A percentile compares a stretch with the other conserved stretches of the same genome.
Evolutionary conservation across 2,329 filamentous ascomycete species (phyloP).

Genomic region (Blumeria hordei): DNA sequence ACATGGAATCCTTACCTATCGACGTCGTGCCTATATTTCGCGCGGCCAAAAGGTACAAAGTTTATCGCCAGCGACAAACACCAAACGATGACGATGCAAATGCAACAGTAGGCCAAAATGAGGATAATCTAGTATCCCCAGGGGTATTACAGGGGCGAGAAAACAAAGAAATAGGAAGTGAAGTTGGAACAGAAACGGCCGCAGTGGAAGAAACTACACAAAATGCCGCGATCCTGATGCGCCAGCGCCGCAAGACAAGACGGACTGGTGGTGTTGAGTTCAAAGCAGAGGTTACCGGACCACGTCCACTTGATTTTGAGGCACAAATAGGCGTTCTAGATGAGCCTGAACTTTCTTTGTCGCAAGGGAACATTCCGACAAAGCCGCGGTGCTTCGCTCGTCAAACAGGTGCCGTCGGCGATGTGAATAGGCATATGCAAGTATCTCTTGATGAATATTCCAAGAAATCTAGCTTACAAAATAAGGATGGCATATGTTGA

Average conservation of each 20-base stretch:
- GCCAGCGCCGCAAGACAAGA: slow-evolving; percentile 24
- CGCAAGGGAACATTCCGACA: no score
- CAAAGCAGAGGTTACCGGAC: slow-evolving; percentile 12
- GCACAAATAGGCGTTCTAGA: no score
- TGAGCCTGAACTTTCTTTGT: no score
- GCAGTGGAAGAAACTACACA: neutral
- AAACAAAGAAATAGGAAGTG: neutral
- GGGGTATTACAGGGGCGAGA: no score
- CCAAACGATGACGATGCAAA: slow-evolving; percentile 11
- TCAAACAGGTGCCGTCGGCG: slow-evolving; percentile 42
- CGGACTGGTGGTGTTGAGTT: slow-evolving; percentile 33
- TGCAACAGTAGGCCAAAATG: neutral
- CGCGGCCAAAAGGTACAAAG: slow-evolving; percentile 32
- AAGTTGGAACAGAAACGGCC: neutral
- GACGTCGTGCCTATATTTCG: slow-evolving; percentile 20
- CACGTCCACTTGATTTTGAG: no score
- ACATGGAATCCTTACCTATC: no score
- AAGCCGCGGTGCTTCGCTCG: slow-evolving; percentile 28
- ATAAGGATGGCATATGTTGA: slow-evolving; percentile 71
- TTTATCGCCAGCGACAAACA: slow-evolving; percentile 26
- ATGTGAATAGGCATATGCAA: slow-evolving; percentile 49
- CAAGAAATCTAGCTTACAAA: slow-evolving; percentile 32
- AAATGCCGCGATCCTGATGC: slow-evolving; percentile 15
- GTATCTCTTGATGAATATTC: neutral
- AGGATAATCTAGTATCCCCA: no score